phyloP scores from a whole-genome alignment of 164 flowering plant species.

The Vitis vinifera region ASM3070453v1 NC_081806.1:5506501-5507000 shows the following conservation, averaged over 20 bases:
- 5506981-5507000: constrained; percentile 15
- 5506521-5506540: background rate
- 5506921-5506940: constrained; percentile 9
- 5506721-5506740: constrained; percentile 11
- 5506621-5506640: background rate
- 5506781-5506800: constrained; percentile 3
- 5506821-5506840: constrained; percentile 12
- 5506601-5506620: constrained; percentile 8
- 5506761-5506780: constrained; percentile 7
- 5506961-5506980: constrained; percentile 8
- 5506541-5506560: background rate
- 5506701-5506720: constrained; percentile 15
- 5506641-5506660: constrained; percentile 20
- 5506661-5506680: constrained; percentile 9
- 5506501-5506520: too few relatives aligned
- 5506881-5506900: constrained; percentile 3
- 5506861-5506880: constrained; percentile 2
- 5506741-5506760: constrained; percentile 14
- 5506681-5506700: constrained; percentile 15
- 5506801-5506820: constrained; percentile 1
- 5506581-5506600: constrained; percentile 11
- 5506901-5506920: constrained; percentile 10
- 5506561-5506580: constrained; percentile 20
- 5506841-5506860: constrained; percentile 7
- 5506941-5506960: background rate